Percentiles rank a stretch among this genome's conserved stretches.
These are phyloP conservation scores for Suillus fuscotomentosus DNA, from an alignment of 768 basidiomycete species.

Conservation along the genomic window DNA sequence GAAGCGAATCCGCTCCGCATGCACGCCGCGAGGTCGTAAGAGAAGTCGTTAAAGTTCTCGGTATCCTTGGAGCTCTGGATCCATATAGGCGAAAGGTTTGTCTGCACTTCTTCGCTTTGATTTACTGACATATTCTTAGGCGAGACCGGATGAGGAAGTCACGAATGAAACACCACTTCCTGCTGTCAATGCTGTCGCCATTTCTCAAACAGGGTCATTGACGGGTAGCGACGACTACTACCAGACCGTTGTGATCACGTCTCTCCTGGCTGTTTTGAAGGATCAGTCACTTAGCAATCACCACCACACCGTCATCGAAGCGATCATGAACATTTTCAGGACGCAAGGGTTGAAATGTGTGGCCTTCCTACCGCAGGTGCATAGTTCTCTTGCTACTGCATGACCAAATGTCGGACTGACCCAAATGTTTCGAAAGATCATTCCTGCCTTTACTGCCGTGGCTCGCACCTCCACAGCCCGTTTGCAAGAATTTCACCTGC, in stretches of 20 bases:
- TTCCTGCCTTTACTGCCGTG: conserved; percentile 91
- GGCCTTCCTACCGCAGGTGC: conserved; percentile 88
- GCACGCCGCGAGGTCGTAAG: conserved; percentile 89
- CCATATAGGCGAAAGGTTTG: conserved; percentile 91
- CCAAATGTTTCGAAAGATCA: conserved; percentile 54
- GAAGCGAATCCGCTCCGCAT: conserved; percentile 64
- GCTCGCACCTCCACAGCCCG: conserved; percentile 80
- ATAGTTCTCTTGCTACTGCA: conserved; percentile 13
- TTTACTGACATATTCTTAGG: conserved; percentile 32
- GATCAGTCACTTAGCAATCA: conserved; percentile 85
- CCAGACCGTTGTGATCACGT: conserved; percentile 91
- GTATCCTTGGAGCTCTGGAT: conserved; percentile 93
- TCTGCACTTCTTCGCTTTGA: background rate
- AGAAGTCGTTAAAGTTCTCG: conserved; percentile 93
- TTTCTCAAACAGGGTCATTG: conserved; percentile 57
- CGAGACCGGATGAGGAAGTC: conserved; percentile 62
- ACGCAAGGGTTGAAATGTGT: conserved; percentile 97
- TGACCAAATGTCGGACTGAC: background rate
- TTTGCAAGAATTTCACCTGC: conserved; percentile 89
- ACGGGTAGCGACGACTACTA: conserved; percentile 92
- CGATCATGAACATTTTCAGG: conserved; percentile 98
- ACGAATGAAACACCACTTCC: conserved; percentile 57
- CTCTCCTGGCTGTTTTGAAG: conserved; percentile 82
- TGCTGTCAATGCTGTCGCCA: conserved; percentile 66
- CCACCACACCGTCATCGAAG: conserved; percentile 94